Conservation (phyloP, 768 basidiomycete genomes). For the Scleroderma bovista region DNA sequence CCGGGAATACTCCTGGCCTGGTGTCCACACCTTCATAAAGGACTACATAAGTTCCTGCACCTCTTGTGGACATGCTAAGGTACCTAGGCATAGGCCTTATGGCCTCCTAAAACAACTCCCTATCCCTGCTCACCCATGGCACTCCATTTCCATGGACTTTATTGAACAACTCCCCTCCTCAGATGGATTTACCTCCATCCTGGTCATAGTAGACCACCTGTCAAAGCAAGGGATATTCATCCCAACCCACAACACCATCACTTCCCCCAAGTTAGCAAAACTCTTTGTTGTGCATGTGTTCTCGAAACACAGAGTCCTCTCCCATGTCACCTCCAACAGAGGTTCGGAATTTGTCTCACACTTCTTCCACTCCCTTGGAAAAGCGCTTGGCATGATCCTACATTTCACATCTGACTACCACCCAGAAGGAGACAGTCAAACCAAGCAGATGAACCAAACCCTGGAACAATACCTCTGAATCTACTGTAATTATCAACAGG, state of each 20-base stretch:
- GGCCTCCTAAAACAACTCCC: constrained; percentile 27
- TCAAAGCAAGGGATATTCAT: constrained; percentile 9
- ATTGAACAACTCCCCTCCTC: constrained; percentile 29
- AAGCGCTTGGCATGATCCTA: constrained; percentile 18
- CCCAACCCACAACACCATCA: constrained; percentile 6
- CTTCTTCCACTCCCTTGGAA: constrained; percentile 26
- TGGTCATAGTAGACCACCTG: neutral
- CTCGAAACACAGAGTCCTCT: constrained; percentile 17
- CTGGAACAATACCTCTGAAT: constrained; percentile 32
- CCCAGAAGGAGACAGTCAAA: constrained; percentile 10
- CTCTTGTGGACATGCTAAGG: constrained; percentile 27
- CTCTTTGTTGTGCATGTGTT: constrained; percentile 12
- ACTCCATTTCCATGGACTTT: constrained; percentile 28
- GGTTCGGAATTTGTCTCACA: constrained; percentile 29
- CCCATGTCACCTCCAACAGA: constrained; percentile 19
- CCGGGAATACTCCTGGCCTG: neutral
- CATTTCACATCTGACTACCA: constrained; percentile 17
- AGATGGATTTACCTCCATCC: constrained; percentile 29
- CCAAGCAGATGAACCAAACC: constrained; percentile 12
- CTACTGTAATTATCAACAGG: constrained; percentile 27
- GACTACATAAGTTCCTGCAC: constrained; percentile 29
- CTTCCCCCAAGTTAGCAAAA: constrained; percentile 6
- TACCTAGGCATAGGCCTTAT: constrained; percentile 30
- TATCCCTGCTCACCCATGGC: constrained; percentile 12
- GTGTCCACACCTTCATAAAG: neutral